These are phyloP conservation scores for Kodamaea fungicola DNA, from an alignment of 1,139 yeast genomes.

Conservation along the genomic window DNA sequence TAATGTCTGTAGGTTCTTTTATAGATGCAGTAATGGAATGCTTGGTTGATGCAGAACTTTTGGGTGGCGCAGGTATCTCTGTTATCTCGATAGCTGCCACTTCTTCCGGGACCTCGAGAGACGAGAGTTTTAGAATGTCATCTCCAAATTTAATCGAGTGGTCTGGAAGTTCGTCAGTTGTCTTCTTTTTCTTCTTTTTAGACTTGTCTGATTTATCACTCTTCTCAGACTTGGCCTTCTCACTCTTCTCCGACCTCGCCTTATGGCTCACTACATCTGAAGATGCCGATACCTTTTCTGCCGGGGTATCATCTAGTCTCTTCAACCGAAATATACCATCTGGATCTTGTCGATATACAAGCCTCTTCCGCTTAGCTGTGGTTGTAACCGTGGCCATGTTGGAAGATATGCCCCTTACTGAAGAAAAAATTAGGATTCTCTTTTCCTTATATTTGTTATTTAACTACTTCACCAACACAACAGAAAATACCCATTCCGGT, in stretches of 20 bases:
- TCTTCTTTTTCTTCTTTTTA: background rate
- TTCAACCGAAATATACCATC: conserved; percentile 44
- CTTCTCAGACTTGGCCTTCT: background rate
- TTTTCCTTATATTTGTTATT: background rate
- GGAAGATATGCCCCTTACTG: background rate
- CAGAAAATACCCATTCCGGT: background rate
- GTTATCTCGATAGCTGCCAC: background rate
- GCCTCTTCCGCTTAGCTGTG: conserved; percentile 22
- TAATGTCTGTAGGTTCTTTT: background rate
- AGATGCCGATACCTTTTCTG: conserved; percentile 3
- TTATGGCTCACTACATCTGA: conserved; percentile 2
- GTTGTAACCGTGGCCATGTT: conserved; percentile 12
- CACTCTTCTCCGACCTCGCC: conserved; percentile 1
- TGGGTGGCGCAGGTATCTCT: conserved; percentile 1
- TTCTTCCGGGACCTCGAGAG: background rate
- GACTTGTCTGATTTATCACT: background rate
- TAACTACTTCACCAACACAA: background rate
- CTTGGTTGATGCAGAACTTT: background rate
- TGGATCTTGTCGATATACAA: conserved; percentile 39
- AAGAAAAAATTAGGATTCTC: background rate
- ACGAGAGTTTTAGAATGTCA: background rate
- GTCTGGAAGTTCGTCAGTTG: background rate
- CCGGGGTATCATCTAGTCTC: conserved; percentile 16
- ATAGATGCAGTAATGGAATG: background rate
- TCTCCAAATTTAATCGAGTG: background rate